phyloP scores from a whole-genome alignment of 768 basidiomycete species.

The Neoboletus magnificus region DNA sequence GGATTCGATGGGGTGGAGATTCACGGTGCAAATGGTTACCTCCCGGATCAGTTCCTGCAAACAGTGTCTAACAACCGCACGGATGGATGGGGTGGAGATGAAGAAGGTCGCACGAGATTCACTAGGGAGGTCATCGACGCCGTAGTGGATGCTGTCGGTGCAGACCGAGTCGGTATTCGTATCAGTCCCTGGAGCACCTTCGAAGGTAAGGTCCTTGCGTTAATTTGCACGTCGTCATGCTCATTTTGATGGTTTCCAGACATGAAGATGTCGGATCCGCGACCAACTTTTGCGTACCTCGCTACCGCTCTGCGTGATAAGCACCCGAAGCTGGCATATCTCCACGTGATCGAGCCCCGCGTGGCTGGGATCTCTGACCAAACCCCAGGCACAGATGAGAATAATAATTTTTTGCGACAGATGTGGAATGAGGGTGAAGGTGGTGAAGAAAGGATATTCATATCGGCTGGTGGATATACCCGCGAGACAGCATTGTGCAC shows the following conservation, averaged over 20 bases:
- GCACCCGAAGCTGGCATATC: slow-evolving; percentile 42
- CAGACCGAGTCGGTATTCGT: slow-evolving; percentile 51
- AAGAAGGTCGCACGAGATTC: slow-evolving; percentile 60
- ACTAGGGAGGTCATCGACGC: slow-evolving; percentile 52
- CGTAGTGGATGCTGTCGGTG: slow-evolving; percentile 49
- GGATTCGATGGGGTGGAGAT: slow-evolving; percentile 50
- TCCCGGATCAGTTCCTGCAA: slow-evolving; percentile 63
- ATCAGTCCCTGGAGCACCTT: slow-evolving; percentile 53
- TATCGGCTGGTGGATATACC: slow-evolving; percentile 45
- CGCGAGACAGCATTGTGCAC: slow-evolving; percentile 37
- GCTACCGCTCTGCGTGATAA: slow-evolving; percentile 37
- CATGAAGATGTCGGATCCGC: slow-evolving; percentile 54
- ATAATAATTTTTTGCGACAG: slow-evolving; percentile 43
- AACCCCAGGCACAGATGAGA: slow-evolving; percentile 10
- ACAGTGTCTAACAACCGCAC: slow-evolving; percentile 53
- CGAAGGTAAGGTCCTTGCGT: slow-evolving; percentile 31
- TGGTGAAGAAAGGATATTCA: slow-evolving; percentile 27
- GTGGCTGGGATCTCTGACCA: slow-evolving; percentile 5
- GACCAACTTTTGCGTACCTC: slow-evolving; percentile 53
- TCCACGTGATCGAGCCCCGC: slow-evolving; percentile 49
- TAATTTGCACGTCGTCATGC: no score
- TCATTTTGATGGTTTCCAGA: slow-evolving; percentile 23
- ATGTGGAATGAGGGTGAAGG: slow-evolving; percentile 40
- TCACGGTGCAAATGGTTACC: slow-evolving; percentile 42
- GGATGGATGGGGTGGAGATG: slow-evolving; percentile 66